Evolutionary conservation across 208 protist species (phyloP), one percentile per base, ranked within the genome.

Genomic region (Leishmania turanica): DNA sequence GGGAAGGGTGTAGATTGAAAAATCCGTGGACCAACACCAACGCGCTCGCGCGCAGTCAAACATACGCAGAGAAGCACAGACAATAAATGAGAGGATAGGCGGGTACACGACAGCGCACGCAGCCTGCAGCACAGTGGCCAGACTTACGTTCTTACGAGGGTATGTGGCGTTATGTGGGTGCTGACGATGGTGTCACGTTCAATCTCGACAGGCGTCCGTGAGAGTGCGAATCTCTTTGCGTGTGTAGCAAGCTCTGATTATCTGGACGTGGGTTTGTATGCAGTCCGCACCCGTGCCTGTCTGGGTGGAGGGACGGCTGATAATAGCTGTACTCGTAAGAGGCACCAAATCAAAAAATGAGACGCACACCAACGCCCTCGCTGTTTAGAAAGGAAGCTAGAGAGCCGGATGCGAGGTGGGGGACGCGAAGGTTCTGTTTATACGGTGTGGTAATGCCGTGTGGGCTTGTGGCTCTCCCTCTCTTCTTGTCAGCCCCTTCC

Each of bases 1-100:
- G 31, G 24, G 54, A 45, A 31, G 54, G 37, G 74, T 34, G 74
- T 49, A 53, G 74, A 77, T 77, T 77, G 37, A 77, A n/a, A 77
- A 77, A 77, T 77, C 74, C 51, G 74, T 51, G 47, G 53, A 11
- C 13, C 24, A 53, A 53, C 45, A 51, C 45, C 68, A 51, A 73
- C 45, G 68, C 24, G 11, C 68, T 73, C 49, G 34, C 34, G 34
- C 51, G 51, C 71, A 42, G 40, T 19, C 51, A 60, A 54, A 42
- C 71, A 42, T n/a, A 47, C 49, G 58, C 71, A 62, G 17, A 62
- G 19, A 62, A 76, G 3, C 45, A 21, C 62, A 15, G 27, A 62
- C 49, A 27, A 74, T 9, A n/a, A 45, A 60, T 75, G n/a, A 76
- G 68, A 13, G 45, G n/a, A 53, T 45, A 27, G 40, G 24, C 45